A percentile compares a stretch with the other conserved stretches of the same genome.
Evolutionary conservation across 2,329 filamentous ascomycete species (phyloP).

Genomic region (Drechslera avenae): DNA sequence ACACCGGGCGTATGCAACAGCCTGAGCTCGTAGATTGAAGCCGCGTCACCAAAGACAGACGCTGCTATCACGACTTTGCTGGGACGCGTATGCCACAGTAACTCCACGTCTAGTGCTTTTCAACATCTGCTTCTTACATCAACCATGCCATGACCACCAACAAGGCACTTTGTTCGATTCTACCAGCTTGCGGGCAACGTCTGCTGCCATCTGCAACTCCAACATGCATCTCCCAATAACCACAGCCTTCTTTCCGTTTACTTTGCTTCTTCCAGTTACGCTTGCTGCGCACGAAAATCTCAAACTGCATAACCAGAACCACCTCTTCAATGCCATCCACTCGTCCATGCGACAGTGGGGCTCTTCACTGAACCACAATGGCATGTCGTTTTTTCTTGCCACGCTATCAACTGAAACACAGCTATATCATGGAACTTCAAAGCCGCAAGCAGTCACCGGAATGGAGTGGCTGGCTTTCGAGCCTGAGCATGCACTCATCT

Average conservation of each 20-base stretch:
- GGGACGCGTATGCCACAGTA: slow-evolving; percentile 15
- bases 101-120: not conserved
- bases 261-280: slow-evolving; percentile 2
- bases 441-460: slow-evolving; percentile 54
- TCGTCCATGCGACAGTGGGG: slow-evolving; percentile 77
- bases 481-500: slow-evolving; percentile 71
- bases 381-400: slow-evolving; percentile 72
- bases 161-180: not conserved
- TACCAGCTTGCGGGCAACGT: not conserved
- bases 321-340: slow-evolving; percentile 75
- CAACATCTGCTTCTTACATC: not conserved
- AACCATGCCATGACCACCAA: not conserved
- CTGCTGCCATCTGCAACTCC: slow-evolving; percentile 1
- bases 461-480: slow-evolving; percentile 79
- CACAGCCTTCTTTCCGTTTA: slow-evolving; percentile 1
- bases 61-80: slow-evolving; percentile 8
- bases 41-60: not conserved
- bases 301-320: slow-evolving; percentile 58
- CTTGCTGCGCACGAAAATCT: slow-evolving; percentile 2
- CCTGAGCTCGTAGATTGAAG: too few species aligned
- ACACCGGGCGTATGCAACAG: not conserved
- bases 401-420: slow-evolving; percentile 67
- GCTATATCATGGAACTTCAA: slow-evolving; percentile 68
- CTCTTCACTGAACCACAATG: slow-evolving; percentile 74
- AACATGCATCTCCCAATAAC: slow-evolving; percentile 18